Conservation (phyloP, 2,329 filamentous ascomycete genomes). For the Cladorrhinum sp. region DNA sequence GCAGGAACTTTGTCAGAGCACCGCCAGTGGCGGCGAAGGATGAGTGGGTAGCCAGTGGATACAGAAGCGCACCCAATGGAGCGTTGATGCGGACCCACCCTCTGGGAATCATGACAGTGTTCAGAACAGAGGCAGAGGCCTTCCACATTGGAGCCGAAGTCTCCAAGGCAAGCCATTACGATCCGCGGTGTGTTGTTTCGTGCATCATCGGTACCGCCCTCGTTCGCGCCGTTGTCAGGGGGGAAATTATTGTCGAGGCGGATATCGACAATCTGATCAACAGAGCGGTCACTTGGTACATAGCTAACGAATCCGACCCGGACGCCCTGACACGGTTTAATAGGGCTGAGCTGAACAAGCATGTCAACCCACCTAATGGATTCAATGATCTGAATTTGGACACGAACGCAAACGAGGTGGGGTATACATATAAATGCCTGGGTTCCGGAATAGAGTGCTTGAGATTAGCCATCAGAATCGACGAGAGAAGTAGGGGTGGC, state of each 20-base stretch:
- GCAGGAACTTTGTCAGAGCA: slow-evolving; percentile 37
- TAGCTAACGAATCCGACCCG: slow-evolving; percentile 3
- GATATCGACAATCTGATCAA: slow-evolving; percentile 43
- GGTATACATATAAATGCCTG: slow-evolving; percentile 53
- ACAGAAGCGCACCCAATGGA: slow-evolving; percentile 44
- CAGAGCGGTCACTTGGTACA: slow-evolving; percentile 39
- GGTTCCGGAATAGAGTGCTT: slow-evolving; percentile 45
- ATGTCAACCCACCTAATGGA: slow-evolving; percentile 27
- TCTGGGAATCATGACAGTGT: slow-evolving; percentile 46
- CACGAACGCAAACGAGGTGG: slow-evolving; percentile 47
- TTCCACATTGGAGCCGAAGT: slow-evolving; percentile 42
- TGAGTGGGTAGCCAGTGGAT: slow-evolving; percentile 41
- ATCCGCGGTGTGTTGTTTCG: slow-evolving; percentile 49
- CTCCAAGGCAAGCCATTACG: slow-evolving; percentile 47
- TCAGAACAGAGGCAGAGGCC: slow-evolving; percentile 39
- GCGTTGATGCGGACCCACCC: slow-evolving; percentile 53
- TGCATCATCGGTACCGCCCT: slow-evolving; percentile 47
- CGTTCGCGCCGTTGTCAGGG: slow-evolving; percentile 45
- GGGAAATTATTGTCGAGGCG: slow-evolving; percentile 39
- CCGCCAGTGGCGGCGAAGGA: slow-evolving; percentile 39
- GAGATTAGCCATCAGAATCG: slow-evolving; percentile 41
- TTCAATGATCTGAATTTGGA: slow-evolving; percentile 35
- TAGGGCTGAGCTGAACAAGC: slow-evolving; percentile 35
- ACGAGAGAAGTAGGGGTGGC: slow-evolving; percentile 9
- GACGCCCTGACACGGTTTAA: slow-evolving; percentile 28